A percentile compares a stretch with the other conserved stretches of the same genome.
Conservation (phyloP, 306 rosid species). For the cucumber (Cucumis sativus) region Cucumber_9930_V3 NC_026661.2:22203501-22204000, state of each 20-base stretch:
- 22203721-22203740: constrained; percentile 12
- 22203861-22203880: constrained; percentile 3
- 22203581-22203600: constrained; percentile 18
- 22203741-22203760: constrained; percentile 17
- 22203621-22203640: constrained; percentile 27
- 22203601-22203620: constrained; percentile 53
- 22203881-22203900: constrained; percentile 15
- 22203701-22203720: constrained; percentile 15
- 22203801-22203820: constrained; percentile 52
- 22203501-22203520: background rate
- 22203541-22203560: constrained; percentile 28
- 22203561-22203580: constrained; percentile 21
- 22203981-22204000: constrained; percentile 23
- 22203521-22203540: background rate
- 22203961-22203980: background rate
- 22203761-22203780: constrained; percentile 31
- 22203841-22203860: background rate
- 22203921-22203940: constrained; percentile 1
- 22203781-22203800: constrained; percentile 8
- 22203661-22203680: background rate
- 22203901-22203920: constrained; percentile 22
- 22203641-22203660: constrained; percentile 11
- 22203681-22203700: background rate
- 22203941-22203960: constrained; percentile 4
- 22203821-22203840: constrained; percentile 12